Conservation (phyloP, 495 filamentous ascomycete genomes). For the Penicillium cinerascens region DNA sequence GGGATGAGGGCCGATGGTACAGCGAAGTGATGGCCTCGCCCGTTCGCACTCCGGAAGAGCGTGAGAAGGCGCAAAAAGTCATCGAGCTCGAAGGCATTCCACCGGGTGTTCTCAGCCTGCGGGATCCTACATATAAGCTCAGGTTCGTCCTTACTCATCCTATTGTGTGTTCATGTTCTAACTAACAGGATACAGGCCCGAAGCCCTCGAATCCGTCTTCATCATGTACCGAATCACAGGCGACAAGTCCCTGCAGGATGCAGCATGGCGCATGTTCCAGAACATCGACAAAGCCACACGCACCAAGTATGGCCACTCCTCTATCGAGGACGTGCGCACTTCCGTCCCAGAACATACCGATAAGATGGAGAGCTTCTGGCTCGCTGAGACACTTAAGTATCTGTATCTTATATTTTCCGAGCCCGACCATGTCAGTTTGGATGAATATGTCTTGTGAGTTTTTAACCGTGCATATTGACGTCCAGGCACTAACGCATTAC, state of each 20-base stretch:
- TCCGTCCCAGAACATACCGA: conserved; percentile 32
- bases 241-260: conserved; percentile 58
- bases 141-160: conserved; percentile 42
- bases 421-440: conserved; percentile 63
- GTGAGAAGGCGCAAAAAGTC: conserved; percentile 36
- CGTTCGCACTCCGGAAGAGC: conserved; percentile 20
- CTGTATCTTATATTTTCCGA: conserved; percentile 85
- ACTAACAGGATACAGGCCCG: conserved; percentile 42
- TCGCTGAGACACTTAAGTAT: conserved; percentile 87
- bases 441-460: conserved; percentile 62
- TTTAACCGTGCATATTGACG: background rate
- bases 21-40: conserved; percentile 28
- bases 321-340: conserved; percentile 55
- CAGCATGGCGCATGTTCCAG: conserved; percentile 75
- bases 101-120: conserved; percentile 55
- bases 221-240: conserved; percentile 74
- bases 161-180: no score
- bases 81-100: conserved; percentile 48
- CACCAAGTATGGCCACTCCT: conserved; percentile 56
- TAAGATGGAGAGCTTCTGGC: conserved; percentile 57
- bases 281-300: conserved; percentile 58
- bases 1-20: conserved; percentile 54
- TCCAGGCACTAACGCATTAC: conserved; percentile 6
- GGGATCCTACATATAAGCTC: conserved; percentile 64
- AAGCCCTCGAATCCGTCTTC: conserved; percentile 72